Conservation (phyloP, 768 basidiomycete species). For the Lactarius trivialis region DNA sequence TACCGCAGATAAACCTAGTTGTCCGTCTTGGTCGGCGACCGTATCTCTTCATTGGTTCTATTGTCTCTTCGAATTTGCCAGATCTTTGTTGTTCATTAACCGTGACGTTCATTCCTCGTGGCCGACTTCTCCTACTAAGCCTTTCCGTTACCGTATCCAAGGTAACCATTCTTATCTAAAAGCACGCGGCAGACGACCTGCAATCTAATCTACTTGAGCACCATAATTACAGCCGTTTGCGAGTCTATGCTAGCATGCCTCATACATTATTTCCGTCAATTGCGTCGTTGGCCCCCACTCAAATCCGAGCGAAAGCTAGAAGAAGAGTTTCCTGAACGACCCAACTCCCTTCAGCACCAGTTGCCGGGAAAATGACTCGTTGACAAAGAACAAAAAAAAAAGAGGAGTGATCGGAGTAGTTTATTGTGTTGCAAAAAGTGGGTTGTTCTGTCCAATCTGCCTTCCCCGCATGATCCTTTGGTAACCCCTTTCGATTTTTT, state of each 20-base stretch:
- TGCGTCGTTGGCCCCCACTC: background rate
- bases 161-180: background rate
- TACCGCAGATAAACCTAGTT: background rate
- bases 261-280: background rate
- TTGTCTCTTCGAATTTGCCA: background rate
- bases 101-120: background rate
- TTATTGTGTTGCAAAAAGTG: background rate
- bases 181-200: background rate
- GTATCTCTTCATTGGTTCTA: background rate
- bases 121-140: background rate
- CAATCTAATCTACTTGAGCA: background rate
- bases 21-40: background rate
- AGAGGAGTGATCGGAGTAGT: background rate
- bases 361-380: background rate
- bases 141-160: background rate
- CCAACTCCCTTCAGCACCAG: background rate
- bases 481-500: background rate
- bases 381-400: background rate
- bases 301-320: background rate
- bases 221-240: too few relatives aligned
- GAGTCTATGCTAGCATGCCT: too few relatives aligned
- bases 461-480: background rate
- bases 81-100: background rate
- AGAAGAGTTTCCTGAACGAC: background rate
- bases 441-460: background rate